These are phyloP conservation scores for Zelonia costaricensis DNA, from an alignment of 208 protist genomes.

Conservation along the genomic window DNA sequence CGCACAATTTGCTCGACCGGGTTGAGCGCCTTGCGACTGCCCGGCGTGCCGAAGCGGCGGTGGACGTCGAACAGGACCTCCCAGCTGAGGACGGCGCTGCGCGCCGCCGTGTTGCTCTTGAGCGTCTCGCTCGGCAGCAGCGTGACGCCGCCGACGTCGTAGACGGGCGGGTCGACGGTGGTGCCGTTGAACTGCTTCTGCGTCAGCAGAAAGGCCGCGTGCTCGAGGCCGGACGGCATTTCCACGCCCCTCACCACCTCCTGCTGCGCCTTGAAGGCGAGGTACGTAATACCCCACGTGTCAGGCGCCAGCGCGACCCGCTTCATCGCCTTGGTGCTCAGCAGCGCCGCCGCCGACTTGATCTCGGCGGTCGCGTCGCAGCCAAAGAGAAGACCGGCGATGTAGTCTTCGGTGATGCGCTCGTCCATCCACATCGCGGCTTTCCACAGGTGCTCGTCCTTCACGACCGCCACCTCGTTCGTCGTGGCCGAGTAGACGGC, in stretches of 20 bases:
- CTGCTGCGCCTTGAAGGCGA: constrained; percentile 78
- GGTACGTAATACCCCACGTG: constrained; percentile 82
- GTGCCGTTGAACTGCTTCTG: constrained; percentile 49
- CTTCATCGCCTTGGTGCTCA: constrained; percentile 68
- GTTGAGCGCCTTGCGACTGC: constrained; percentile 81
- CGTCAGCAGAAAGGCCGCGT: constrained; percentile 75
- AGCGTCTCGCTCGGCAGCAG: constrained; percentile 33
- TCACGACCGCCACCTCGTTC: constrained; percentile 65
- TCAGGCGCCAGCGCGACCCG: constrained; percentile 73
- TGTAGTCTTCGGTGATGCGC: constrained; percentile 78
- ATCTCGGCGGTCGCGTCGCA: constrained; percentile 47
- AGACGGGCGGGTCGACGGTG: constrained; percentile 47
- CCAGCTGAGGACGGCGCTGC: constrained; percentile 72
- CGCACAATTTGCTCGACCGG: constrained; percentile 89
- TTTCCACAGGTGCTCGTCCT: constrained; percentile 70
- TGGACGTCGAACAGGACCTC: constrained; percentile 83
- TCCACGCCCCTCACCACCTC: constrained; percentile 80
- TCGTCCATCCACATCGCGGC: constrained; percentile 84
- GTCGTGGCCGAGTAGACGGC: constrained; percentile 81
- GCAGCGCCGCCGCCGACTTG: constrained; percentile 36
- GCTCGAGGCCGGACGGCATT: constrained; percentile 72
- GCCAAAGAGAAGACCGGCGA: constrained; percentile 81
- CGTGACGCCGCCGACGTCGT: constrained; percentile 49
- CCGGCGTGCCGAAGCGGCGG: constrained; percentile 83
- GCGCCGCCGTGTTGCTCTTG: constrained; percentile 30